Base-by-base conservation (phyloP, 2,329 filamentous ascomycete genomes). In the Alternaria arborescens region DNA sequence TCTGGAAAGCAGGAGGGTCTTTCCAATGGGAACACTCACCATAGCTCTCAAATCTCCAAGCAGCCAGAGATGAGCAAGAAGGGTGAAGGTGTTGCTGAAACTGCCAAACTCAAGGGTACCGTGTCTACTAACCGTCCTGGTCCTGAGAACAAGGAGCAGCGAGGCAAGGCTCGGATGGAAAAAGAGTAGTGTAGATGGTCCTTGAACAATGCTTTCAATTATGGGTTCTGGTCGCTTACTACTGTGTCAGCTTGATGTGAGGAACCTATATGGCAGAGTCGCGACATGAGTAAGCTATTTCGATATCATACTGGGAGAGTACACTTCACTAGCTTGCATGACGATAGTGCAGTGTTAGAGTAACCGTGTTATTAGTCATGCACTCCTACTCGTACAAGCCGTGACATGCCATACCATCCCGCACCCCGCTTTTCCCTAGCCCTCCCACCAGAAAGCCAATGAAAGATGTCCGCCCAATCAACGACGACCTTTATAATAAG, bases 41-140 rank as follows among this genome's bases (percentile, higher is more conserved):
- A 87, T 74, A 81, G 82, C 22, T 78, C 77, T n/a, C 73, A 81
- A 52, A 76, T 80, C 58, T 77, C 78, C 59, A 74, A 79, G 41
- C 74, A 82, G 51, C 68, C 79, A 3, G 78, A 78, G 24, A 84
- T 84, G 78, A 85, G 82, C 70, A 83, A 82, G 70, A 88, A 88
- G 79, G 76, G 79, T n/a, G 85, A 88, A 75, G 86, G 85, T 30
- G 75, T 79, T 47, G 82, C 82, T 34, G 86, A 88, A 47, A 82
- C 83, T 12, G 83, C 85, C 16, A 88, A 88, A 66, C 62, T 76
- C 57, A 76, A 78, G 65, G 76, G 77, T 36, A 77, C 77, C 42
- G 73, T 79, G n/a, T 72, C 69, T 20, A 66, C 71, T 16, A 70
- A 77, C 20, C 72, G 75, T 56, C 77, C 77, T 22, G 52, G 41